Base-by-base conservation (phyloP, 225 moss, liverwort and hornwort species). In the Sphagnum contortum region DNA sequence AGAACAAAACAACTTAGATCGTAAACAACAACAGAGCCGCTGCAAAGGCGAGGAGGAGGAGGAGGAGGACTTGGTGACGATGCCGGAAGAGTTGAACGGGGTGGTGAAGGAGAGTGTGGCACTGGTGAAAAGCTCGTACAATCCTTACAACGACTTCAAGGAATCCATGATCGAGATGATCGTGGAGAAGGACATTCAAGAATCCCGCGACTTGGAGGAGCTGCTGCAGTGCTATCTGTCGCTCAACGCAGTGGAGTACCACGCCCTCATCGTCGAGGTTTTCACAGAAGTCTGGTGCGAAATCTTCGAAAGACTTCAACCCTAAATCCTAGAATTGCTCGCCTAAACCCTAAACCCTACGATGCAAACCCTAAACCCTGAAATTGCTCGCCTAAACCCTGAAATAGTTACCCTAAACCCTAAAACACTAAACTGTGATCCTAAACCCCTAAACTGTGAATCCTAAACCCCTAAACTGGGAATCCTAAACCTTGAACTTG, bases 121-220 rank as follows among this genome's bases (percentile, higher is more conserved):
- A 44, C 84, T 91, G 44, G 91, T 91, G 60, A 88, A 91, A 63
- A 82, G 88, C 72, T 91, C 91, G 2, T 87, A 89, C 60, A 79
- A 89, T 67, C 91, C 91, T 13, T 89, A 91, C 59, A 83, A 87
- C 58, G 91, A 91, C 65, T 91, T 91, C 69, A 78, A 88, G 3
- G 80, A 84, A 69, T 91, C 91, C 10, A 91, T 91, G 91, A 88
- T 91, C 59, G 91, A 91, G 76, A 91, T 91, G 91, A 91, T 88
- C 50, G 62, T 88, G 5, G 81, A 91, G 69, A 86, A 88, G 61
- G 91, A 88, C n/a, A 86, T 91, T 61, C 76, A 78, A 44, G 85
- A 88, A 62, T 72, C 86, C 3, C 74, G 74, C 3, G 91, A 91
- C 57, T 61, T 91, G 73, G 88, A 91, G 77, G 88, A 91, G 49